Percentiles rank a stretch among this genome's conserved stretches.
phyloP scores from a whole-genome alignment of 169 alveolate genomes.

The Hepatocystis sp. region DNA sequence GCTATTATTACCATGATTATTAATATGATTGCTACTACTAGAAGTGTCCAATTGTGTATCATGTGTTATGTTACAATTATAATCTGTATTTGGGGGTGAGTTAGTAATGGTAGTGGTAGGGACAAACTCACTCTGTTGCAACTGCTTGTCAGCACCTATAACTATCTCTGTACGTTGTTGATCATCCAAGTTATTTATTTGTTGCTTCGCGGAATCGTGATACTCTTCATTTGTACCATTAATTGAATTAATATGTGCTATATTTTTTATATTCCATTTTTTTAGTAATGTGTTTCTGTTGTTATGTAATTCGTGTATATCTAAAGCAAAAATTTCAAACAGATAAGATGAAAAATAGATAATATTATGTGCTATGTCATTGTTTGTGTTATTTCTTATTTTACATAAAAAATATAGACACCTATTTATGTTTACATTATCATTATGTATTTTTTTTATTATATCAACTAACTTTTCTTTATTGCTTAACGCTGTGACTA shows the following conservation, averaged over 20 bases:
- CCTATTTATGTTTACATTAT: constrained; percentile 41
- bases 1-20: too few relatives aligned
- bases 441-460: constrained; percentile 23
- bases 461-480: constrained; percentile 3
- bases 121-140: too few relatives aligned
- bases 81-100: too few relatives aligned
- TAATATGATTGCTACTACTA: too few relatives aligned
- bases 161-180: too few relatives aligned
- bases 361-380: constrained; percentile 48
- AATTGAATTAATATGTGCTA: constrained; percentile 12
- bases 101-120: too few relatives aligned
- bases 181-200: too few relatives aligned
- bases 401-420: constrained; percentile 49
- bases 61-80: too few relatives aligned
- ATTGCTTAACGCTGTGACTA: constrained; percentile 19
- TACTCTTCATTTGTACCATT: neutral
- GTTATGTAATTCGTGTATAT: constrained; percentile 33
- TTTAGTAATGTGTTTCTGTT: constrained; percentile 22
- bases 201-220: too few relatives aligned
- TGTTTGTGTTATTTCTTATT: constrained; percentile 12
- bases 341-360: constrained; percentile 65
- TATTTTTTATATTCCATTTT: constrained; percentile 54
- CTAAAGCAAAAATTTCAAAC: constrained; percentile 61
- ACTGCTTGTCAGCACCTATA: too few relatives aligned
- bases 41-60: too few relatives aligned